Percentiles rank a stretch among this genome's conserved stretches.
Evolutionary conservation across 1,284 basidiomycete genomes (phyloP).

Genomic region (Omphalotus olearius): DNA sequence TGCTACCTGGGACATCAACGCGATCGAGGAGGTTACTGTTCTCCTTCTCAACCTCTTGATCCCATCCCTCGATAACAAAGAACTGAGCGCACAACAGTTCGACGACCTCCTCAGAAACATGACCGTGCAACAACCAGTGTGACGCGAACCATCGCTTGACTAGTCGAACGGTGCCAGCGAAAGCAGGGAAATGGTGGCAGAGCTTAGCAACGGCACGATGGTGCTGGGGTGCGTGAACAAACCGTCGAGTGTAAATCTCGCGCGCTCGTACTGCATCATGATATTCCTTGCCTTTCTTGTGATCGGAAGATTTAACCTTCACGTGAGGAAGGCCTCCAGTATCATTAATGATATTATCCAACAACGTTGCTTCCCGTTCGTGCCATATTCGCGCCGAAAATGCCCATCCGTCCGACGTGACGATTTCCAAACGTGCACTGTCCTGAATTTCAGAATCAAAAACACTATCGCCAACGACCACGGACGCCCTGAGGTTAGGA

Average conservation of each 20-base stretch:
- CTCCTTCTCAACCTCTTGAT: constrained; percentile 24
- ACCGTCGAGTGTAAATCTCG: constrained; percentile 63
- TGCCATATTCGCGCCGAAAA: constrained; percentile 86
- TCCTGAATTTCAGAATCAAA: constrained; percentile 62
- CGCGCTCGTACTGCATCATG: constrained; percentile 61
- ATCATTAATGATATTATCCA: constrained; percentile 66
- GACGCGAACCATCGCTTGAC: constrained; percentile 91
- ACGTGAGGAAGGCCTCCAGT: constrained; percentile 35
- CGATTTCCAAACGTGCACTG: constrained; percentile 70
- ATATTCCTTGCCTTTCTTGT: constrained; percentile 42
- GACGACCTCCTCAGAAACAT: constrained; percentile 74
- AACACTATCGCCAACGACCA: constrained; percentile 51
- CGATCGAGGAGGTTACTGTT: constrained; percentile 23
- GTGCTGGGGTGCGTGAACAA: constrained; percentile 78
- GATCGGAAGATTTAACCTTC: constrained; percentile 30
- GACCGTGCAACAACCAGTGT: constrained; percentile 79
- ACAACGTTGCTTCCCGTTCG: constrained; percentile 78
- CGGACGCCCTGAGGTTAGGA: constrained; percentile 50
- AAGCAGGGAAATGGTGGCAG: constrained; percentile 78
- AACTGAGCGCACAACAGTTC: constrained; percentile 80
- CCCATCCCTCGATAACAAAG: constrained; percentile 44
- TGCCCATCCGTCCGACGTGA: constrained; percentile 83
- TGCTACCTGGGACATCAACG: constrained; percentile 53
- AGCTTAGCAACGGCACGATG: constrained; percentile 82
- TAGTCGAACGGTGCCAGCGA: constrained; percentile 80